These are phyloP conservation scores for Caloboletus inedulis DNA, from an alignment of 1,284 basidiomycete species.

Conservation along the genomic window DNA sequence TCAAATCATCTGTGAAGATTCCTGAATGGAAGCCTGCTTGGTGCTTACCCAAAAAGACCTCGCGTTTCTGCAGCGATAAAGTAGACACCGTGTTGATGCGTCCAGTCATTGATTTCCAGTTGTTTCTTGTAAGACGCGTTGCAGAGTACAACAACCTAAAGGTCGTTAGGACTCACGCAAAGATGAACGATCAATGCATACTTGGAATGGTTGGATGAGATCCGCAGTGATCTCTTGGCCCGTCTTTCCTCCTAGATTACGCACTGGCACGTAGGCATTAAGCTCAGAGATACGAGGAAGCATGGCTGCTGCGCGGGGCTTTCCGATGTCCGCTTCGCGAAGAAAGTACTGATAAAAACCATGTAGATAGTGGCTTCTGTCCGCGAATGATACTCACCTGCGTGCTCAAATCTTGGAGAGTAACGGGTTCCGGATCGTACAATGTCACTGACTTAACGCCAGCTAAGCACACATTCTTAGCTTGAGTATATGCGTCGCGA, in stretches of 20 bases:
- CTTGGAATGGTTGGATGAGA: slow-evolving; percentile 85
- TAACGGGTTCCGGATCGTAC: slow-evolving; percentile 89
- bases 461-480: slow-evolving; percentile 94
- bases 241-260: slow-evolving; percentile 65
- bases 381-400: slow-evolving; percentile 55
- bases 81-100: slow-evolving; percentile 82
- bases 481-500: slow-evolving; percentile 41
- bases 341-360: slow-evolving; percentile 80
- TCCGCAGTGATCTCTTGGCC: slow-evolving; percentile 77
- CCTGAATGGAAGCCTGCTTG: background rate
- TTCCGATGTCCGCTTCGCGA: slow-evolving; percentile 83
- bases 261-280: slow-evolving; percentile 95
- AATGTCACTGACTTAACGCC: slow-evolving; percentile 98
- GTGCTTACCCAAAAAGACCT: slow-evolving; percentile 87
- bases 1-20: slow-evolving; percentile 21
- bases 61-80: slow-evolving; percentile 93
- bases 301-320: slow-evolving; percentile 83
- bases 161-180: background rate
- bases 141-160: slow-evolving; percentile 87
- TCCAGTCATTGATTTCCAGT: slow-evolving; percentile 94
- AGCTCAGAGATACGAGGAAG: slow-evolving; percentile 91
- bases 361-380: slow-evolving; percentile 2
- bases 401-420: slow-evolving; percentile 86
- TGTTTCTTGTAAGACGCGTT: slow-evolving; percentile 79
- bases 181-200: slow-evolving; percentile 34